A percentile compares a stretch with the other conserved stretches of the same genome.
Evolutionary conservation across 2,329 filamentous ascomycete species (phyloP).

Genomic region (Fusarium nodosum): DNA sequence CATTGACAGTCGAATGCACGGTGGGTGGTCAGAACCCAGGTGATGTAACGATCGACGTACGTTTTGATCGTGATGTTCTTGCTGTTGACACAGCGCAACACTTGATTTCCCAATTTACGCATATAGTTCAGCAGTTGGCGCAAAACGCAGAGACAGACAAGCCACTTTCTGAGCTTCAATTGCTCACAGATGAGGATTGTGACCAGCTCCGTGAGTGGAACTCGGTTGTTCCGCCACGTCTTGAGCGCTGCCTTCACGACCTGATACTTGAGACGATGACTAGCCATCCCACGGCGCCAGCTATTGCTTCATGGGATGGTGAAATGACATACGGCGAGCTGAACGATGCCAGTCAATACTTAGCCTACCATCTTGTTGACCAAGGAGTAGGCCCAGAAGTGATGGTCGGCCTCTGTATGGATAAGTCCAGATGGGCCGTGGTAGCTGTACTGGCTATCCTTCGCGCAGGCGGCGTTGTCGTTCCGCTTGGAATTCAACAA

Average conservation of each 20-base stretch:
- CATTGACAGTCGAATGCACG: conserved; percentile 8
- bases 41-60: conserved; percentile 4
- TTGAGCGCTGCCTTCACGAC: conserved; percentile 9
- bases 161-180: conserved; percentile 2
- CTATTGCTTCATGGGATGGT: conserved; percentile 7
- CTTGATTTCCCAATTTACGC: background rate
- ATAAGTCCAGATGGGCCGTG: conserved; percentile 3
- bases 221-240: background rate
- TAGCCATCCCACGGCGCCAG: background rate
- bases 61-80: conserved; percentile 1
- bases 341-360: background rate
- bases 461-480: conserved; percentile 2
- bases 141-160: conserved; percentile 3
- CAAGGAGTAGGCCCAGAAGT: conserved; percentile 4
- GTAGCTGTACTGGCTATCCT: conserved; percentile 8
- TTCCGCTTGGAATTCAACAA: conserved; percentile 2
- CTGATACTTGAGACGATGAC: conserved; percentile 6
- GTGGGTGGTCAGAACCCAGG: background rate
- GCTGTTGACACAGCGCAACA: background rate
- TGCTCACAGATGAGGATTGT: conserved; percentile 5
- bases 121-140: conserved; percentile 5
- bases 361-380: conserved; percentile 3
- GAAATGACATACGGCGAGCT: conserved; percentile 7
- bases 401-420: conserved; percentile 10
- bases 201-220: conserved; percentile 6